Base-by-base conservation (phyloP, 225 moss, liverwort and hornwort species). In the Takakia lepidozioides region DNA sequence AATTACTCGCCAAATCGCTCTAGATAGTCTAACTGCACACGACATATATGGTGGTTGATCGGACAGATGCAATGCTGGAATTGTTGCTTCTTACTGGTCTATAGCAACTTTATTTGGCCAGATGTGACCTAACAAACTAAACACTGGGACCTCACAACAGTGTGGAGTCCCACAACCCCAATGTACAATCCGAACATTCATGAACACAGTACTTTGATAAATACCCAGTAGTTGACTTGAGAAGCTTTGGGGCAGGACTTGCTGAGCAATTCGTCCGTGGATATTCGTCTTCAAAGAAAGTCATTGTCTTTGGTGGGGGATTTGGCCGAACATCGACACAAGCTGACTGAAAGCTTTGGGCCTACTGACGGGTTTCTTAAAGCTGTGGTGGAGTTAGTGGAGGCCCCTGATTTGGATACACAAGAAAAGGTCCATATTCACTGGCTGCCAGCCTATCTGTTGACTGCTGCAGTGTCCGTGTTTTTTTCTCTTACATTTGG, bases 321-420 rank as follows among this genome's bases (percentile, higher is more conserved):
- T 59, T 63, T 93, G 70, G 88, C 83, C 37, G 93, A 93, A 57
- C 86, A 93, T 48, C 63, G 60, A 47, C 72, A 69, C 61, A 61
- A 68, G 29, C 75, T 78, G 26, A 54, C 48, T 53, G 69, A 66
- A 59, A 74, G 69, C 36, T 77, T 78, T 52, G 68, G 69, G 45
- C 75, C 78, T 59, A 62, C 79, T 4, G 83, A 89, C 48, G 60
- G 78, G 52, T 74, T 93, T 13, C 59, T 93, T 46, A 82, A 72
- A 59, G 60, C 88, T 25, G 78, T 89, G 10, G 93, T 86, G 50
- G 67, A 56, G 27, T 50, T 86, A 61, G 42, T 76, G 38, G 83
- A 89, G 61, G 63, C 81, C 28, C 63, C 77, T 19, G 93, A 93
- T 54, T 41, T 93, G 72, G 93, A 93, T 66, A 93, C 79, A 40